phyloP scores from a whole-genome alignment of 208 protist genomes.

The Leishmania aethiopica region DNA sequence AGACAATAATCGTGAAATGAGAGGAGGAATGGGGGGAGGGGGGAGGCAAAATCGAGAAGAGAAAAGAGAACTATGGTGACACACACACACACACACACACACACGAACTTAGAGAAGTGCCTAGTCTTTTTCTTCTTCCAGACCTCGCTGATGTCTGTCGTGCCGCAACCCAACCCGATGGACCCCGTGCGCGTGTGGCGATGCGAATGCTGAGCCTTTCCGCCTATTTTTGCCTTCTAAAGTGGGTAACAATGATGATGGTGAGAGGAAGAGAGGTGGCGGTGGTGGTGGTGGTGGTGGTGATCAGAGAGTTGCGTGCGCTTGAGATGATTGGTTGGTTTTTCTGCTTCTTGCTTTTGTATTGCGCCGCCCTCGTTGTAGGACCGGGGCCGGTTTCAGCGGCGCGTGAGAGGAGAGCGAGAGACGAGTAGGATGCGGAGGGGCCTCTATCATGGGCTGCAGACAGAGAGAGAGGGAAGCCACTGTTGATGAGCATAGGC shows the following conservation, averaged over 20 bases:
- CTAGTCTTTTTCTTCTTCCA: background rate
- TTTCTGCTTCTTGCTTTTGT: background rate
- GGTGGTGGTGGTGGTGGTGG: background rate
- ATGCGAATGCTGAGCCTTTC: background rate
- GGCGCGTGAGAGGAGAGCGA: background rate
- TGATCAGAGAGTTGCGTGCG: background rate
- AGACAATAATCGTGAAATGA: background rate
- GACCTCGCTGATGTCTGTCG: background rate
- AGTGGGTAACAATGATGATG: background rate
- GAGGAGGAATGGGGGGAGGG: background rate
- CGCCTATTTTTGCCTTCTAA: background rate
- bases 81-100: background rate
- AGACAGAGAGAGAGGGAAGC: too few relatives aligned
- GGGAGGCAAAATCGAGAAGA: too few relatives aligned
- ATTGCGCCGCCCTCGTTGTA: background rate
- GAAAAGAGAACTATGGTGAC: background rate
- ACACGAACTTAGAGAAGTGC: background rate
- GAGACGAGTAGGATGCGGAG: background rate
- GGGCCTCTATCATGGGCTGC: background rate
- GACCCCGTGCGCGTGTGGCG: background rate
- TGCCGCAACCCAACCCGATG: background rate
- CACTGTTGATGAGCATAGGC: background rate
- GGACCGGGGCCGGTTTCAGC: background rate
- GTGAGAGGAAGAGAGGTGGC: background rate
- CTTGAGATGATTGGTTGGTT: background rate